Evolutionary conservation across 495 filamentous ascomycete species (phyloP).

Genomic region (Neurospora sublineolata): DNA sequence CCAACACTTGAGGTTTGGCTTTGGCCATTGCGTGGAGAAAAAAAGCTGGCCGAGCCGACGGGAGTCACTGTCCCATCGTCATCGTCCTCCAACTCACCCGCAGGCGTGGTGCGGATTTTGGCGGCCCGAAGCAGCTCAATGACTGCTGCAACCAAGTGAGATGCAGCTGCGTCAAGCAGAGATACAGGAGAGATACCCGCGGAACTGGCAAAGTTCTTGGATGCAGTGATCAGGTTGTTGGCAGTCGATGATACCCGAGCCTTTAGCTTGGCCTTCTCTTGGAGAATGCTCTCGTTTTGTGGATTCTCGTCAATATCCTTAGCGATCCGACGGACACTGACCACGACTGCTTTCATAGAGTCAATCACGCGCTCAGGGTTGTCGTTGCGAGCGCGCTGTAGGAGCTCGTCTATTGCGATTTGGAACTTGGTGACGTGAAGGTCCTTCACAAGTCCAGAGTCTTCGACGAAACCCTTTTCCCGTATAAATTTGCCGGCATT

Average conservation of each 20-base stretch:
- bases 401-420: slow-evolving; percentile 82
- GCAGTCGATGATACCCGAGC: slow-evolving; percentile 75
- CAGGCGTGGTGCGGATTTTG: slow-evolving; percentile 68
- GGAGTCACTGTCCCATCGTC: slow-evolving; percentile 49
- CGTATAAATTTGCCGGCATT: slow-evolving; percentile 52
- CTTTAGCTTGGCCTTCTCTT: slow-evolving; percentile 57
- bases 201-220: slow-evolving; percentile 74
- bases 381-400: slow-evolving; percentile 63
- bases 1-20: slow-evolving; percentile 20
- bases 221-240: slow-evolving; percentile 89
- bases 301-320: slow-evolving; percentile 59
- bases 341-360: slow-evolving; percentile 69
- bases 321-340: slow-evolving; percentile 67
- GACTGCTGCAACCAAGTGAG: slow-evolving; percentile 72
- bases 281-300: slow-evolving; percentile 32
- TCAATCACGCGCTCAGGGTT: slow-evolving; percentile 61
- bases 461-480: slow-evolving; percentile 59
- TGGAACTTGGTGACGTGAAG: slow-evolving; percentile 92
- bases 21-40: slow-evolving; percentile 33
- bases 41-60: slow-evolving; percentile 41
- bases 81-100: slow-evolving; percentile 64
- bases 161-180: slow-evolving; percentile 88
- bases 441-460: slow-evolving; percentile 72
- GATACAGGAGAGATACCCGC: slow-evolving; percentile 89
- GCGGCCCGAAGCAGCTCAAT: slow-evolving; percentile 74